Conservation (phyloP, 225 moss, liverwort and hornwort genomes). For the Polytrichum formosum region DNA sequence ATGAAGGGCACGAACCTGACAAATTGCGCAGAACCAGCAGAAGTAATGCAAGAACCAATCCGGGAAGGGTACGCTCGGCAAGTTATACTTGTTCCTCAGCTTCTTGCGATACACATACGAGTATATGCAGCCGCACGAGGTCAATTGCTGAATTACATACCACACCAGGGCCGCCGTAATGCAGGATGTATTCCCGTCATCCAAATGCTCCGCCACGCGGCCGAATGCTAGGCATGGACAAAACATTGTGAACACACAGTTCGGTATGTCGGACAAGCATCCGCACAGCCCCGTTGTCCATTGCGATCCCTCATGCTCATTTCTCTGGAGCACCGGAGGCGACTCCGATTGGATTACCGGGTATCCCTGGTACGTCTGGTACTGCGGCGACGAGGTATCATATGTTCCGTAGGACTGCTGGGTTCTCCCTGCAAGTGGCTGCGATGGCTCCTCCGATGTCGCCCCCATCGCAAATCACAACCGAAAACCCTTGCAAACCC, state of each 20-base stretch:
- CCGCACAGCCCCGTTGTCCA: constrained; percentile 82
- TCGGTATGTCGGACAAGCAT: constrained; percentile 63
- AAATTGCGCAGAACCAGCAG: constrained; percentile 91
- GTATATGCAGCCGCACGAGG: constrained; percentile 72
- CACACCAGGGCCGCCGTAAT: constrained; percentile 82
- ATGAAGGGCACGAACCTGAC: constrained; percentile 48
- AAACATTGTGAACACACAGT: constrained; percentile 73
- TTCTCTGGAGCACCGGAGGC: constrained; percentile 32
- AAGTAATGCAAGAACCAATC: constrained; percentile 76
- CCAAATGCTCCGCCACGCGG: constrained; percentile 77
- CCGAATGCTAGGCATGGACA: constrained; percentile 93
- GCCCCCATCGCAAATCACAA: constrained; percentile 27
- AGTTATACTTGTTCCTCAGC: constrained; percentile 66
- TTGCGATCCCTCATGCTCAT: constrained; percentile 18
- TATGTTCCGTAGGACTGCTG: constrained; percentile 24
- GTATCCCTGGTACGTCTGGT: constrained; percentile 26
- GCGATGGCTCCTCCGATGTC: constrained; percentile 18
- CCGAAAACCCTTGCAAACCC: not conserved
- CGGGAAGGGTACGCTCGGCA: constrained; percentile 64
- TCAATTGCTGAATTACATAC: constrained; percentile 79
- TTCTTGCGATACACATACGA: constrained; percentile 72
- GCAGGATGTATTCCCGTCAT: constrained; percentile 75
- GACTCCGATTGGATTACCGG: constrained; percentile 34
- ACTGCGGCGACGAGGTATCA: constrained; percentile 5
- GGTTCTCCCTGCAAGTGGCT: constrained; percentile 20